These are phyloP conservation scores for Iberis amara DNA, from an alignment of 441 rosid species.

Conservation along the genomic window DNA sequence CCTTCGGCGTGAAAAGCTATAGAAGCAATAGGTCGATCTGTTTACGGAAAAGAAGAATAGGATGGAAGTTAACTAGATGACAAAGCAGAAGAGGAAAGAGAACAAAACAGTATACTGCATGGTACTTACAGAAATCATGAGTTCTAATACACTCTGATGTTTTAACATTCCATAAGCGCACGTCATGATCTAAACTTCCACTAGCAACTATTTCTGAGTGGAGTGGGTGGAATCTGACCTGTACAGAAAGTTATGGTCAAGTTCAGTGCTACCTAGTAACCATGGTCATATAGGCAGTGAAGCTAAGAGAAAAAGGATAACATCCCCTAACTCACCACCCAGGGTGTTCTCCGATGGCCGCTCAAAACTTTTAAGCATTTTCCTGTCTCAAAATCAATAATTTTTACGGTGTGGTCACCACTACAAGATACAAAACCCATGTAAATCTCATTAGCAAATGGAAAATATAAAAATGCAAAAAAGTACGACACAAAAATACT, in stretches of 20 bases:
- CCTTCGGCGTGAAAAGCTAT: conserved; percentile 97
- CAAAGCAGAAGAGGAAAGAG: conserved; percentile 5
- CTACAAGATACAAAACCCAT: conserved; percentile 37
- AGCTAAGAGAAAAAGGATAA: conserved; percentile 10
- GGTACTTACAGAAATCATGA: conserved; percentile 76
- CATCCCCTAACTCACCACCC: conserved; percentile 74
- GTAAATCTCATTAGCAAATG: conserved; percentile 21
- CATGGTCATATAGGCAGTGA: conserved; percentile 9
- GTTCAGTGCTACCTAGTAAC: conserved; percentile 14
- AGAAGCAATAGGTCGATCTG: conserved; percentile 93
- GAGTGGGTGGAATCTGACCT: conserved; percentile 95
- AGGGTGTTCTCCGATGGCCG: conserved; percentile 95
- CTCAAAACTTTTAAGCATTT: conserved; percentile 77
- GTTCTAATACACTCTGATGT: conserved; percentile 81
- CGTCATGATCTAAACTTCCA: conserved; percentile 97
- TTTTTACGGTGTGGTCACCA: conserved; percentile 97
- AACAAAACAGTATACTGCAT: conserved; percentile 1
- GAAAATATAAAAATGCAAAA: conserved; percentile 1
- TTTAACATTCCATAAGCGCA: conserved; percentile 87
- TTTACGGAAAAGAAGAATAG: conserved; percentile 26
- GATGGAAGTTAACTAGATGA: conserved; percentile 19
- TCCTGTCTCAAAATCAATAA: conserved; percentile 84
- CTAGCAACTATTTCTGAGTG: conserved; percentile 84
- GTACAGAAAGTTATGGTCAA: conserved; percentile 15
- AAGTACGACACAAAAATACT: conserved; percentile 21